A percentile compares a stretch with the other conserved stretches of the same genome.
Evolutionary conservation across 257 asterid genomes (phyloP).

Genomic region (Solanum lignicaule): DNA sequence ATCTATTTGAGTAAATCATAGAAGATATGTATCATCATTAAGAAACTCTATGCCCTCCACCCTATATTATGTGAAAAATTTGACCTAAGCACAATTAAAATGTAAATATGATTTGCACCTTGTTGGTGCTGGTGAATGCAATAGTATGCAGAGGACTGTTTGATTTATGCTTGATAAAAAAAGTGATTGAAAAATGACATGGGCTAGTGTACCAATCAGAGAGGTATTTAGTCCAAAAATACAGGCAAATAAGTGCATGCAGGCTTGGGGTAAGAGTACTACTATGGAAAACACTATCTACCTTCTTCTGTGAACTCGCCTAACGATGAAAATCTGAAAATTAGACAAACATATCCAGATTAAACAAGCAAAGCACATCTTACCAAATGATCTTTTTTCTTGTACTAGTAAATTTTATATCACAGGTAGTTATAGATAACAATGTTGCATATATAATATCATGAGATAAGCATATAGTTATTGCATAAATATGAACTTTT

Average conservation of each 20-base stretch:
- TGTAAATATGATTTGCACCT: neutral
- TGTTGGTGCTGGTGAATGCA: neutral
- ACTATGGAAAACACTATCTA: neutral
- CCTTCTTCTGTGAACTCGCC: neutral
- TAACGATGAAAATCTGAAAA: neutral
- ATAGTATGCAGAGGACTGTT: neutral
- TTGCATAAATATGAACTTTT: neutral
- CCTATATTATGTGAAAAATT: neutral
- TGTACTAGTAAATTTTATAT: neutral
- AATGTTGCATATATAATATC: neutral
- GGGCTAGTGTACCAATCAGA: neutral
- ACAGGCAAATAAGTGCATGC: neutral
- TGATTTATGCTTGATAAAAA: neutral
- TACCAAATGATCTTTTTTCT: neutral
- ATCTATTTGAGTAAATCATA: neutral
- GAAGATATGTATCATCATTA: neutral
- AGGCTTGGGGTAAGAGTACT: neutral
- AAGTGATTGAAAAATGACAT: neutral
- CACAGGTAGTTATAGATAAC: neutral
- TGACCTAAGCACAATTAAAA: neutral
- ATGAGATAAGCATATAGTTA: neutral
- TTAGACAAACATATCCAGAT: neutral
- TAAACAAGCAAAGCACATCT: neutral
- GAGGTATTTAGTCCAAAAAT: neutral
- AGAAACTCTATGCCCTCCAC: neutral